Conservation (phyloP, 2,329 filamentous ascomycete species). For the Colletotrichum sp. region DNA sequence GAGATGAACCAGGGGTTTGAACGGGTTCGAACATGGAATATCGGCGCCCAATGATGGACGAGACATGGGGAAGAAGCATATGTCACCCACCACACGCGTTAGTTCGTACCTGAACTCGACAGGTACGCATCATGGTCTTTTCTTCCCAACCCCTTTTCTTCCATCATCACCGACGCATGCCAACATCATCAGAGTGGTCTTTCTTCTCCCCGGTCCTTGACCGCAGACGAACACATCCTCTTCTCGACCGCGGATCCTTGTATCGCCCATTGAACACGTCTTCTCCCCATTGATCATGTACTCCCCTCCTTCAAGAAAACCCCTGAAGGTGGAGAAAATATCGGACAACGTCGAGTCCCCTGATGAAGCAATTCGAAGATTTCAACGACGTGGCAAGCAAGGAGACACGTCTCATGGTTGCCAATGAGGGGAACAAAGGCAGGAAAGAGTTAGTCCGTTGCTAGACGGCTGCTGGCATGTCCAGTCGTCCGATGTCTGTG, state of each 20-base stretch:
- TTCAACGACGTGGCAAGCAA: slow-evolving; percentile 39
- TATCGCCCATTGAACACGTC: not conserved
- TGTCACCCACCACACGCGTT: not conserved
- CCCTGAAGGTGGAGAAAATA: slow-evolving; percentile 7
- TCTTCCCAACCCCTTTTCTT: not conserved
- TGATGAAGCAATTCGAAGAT: slow-evolving; percentile 24
- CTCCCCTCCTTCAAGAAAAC: not conserved
- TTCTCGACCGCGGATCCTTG: not conserved
- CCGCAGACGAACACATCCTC: not conserved
- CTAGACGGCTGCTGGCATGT: not conserved
- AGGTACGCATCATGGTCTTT: not conserved
- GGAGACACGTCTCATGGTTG: slow-evolving; percentile 17
- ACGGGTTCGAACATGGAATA: not conserved
- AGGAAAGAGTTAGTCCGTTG: not conserved
- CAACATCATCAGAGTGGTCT: not conserved
- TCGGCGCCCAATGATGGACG: not conserved
- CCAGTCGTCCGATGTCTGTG: not conserved
- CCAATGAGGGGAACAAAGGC: not conserved
- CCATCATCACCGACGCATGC: not conserved
- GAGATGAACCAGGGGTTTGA: not conserved
- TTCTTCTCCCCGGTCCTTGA: not conserved
- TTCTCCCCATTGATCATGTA: not conserved
- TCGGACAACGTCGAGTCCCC: not conserved
- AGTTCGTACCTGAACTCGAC: not conserved
- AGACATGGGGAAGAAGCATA: not conserved